Base-by-base conservation (phyloP, 768 basidiomycete species). In the button mushroom (Agaricus bisporus) region DNA sequence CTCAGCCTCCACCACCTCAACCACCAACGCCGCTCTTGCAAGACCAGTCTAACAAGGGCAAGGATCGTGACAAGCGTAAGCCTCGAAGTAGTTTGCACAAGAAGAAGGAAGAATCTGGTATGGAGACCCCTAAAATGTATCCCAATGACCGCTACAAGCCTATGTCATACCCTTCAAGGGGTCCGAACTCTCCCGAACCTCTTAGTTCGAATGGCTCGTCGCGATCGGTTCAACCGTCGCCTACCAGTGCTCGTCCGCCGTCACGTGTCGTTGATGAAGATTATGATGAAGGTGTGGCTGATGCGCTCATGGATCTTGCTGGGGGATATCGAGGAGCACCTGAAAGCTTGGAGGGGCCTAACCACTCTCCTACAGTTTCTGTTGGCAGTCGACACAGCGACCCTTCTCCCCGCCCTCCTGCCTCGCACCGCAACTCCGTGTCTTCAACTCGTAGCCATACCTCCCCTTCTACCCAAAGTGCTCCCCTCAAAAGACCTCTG, bases 271-370 rank as follows among this genome's bases (percentile, higher is more conserved):
- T 95, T 15, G 92, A 97, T 62, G 94, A 98, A 60, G 89, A 97
- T 61, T 97, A 97, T 60, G 94, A 98, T 60, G 94, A 94, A 66
- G 75, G 74, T 22, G 88, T 87, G 20, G 88, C 90, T 4, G 91
- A 92, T 59, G 82, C 89, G 0, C 71, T 97, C 32, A 89, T 97
- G 68, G 82, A 78, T 2, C 74, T 97, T 11, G 43, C 53, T 54
- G 69, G 86, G 60, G 58, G 66, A 22, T 73, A 71, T 59, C 68
- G 76, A 39, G 63, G 47, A 28, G 55, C 56, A 15, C 28, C 64
- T 60, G 20, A 74, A 66, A 48, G 20, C 54, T 59, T 17, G 17
- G 70, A 67, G 50, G 76, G 66, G 35, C 69, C 70, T 49, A 68
- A 73, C 28, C 81, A 82, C 46, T 83, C 85, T 0, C 81, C 82